Evolutionary conservation across 2,329 filamentous ascomycete genomes (phyloP), one percentile per base, ranked within the genome.

Genomic region (Ophiocordyceps unilateralis): DNA sequence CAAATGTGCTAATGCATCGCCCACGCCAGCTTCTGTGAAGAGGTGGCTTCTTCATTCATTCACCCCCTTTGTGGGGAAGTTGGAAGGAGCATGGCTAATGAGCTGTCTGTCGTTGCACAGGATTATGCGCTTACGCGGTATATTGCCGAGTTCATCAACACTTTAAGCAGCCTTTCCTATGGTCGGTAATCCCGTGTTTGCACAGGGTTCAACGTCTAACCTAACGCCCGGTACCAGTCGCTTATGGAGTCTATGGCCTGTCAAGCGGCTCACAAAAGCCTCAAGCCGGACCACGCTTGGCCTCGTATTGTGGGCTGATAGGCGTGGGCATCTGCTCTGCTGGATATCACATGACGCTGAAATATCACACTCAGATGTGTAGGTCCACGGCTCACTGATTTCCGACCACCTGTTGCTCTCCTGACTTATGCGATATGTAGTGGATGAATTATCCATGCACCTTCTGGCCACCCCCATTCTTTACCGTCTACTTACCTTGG

Each of bases 111-210:
- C n/a, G n/a, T 39, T 21, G 39, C 8, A 20, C 32, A 58, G 56
- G 56, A 59, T 23, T 67, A 67, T 52, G 54, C 60, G 9, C 50
- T 67, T 12, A 66, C 64, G 9, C 52, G 59, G 19, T 66, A 63
- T 26, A 52, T 66, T 19, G 64, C 62, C 5, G 64, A 67, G 41
- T 66, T 67, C 32, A 59, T 66, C 48, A 67, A 67, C 45, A 66
- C 62, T 1, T 46, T 66, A 2, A 66, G 62, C 44, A 67, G 63
- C 43, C 46, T 62, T 1, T 48, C 57, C 4, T 67, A 59, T 41
- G 54, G 56, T 57, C 12, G 12, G 56, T 50, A 2, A 12, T 32
- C 30, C 6, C 11, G 11, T 11, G 6, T 26, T 6, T 6, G 6
- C 11, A 6, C 6, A 26, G 11, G 11, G 24, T 11, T 26, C 24